Evolutionary conservation across 1,139 yeast species (phyloP).

Genomic region (Pichia sp.): DNA sequence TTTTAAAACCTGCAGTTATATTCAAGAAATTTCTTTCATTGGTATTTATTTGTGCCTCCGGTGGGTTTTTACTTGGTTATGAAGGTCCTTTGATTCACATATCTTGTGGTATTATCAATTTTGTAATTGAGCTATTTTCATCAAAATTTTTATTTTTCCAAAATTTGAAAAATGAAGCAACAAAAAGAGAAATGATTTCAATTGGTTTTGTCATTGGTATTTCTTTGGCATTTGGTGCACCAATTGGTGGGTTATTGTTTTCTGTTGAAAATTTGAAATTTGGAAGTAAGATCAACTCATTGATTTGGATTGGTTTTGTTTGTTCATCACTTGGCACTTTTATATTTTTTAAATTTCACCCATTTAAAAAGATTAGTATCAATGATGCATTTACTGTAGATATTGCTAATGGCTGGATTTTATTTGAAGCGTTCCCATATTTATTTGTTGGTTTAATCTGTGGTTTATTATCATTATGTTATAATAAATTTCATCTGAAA

Average conservation of each 20-base stretch:
- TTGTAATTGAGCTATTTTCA: constrained; percentile 31
- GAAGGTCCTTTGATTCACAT: constrained; percentile 94
- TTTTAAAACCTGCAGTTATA: constrained; percentile 44
- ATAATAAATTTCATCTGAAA: constrained; percentile 43
- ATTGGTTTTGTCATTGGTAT: constrained; percentile 94
- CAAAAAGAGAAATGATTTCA: constrained; percentile 56
- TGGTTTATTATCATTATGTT: constrained; percentile 56
- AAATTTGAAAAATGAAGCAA: constrained; percentile 50
- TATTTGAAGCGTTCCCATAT: constrained; percentile 64
- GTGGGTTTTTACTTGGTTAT: constrained; percentile 82
- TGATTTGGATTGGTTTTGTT: constrained; percentile 79
- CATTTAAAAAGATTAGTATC: constrained; percentile 51
- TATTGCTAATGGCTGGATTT: constrained; percentile 68
- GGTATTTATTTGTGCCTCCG: constrained; percentile 60
- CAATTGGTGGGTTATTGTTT: constrained; percentile 90
- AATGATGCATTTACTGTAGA: constrained; percentile 58
- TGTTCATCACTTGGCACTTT: constrained; percentile 72
- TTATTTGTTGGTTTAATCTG: constrained; percentile 60
- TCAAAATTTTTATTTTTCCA: constrained; percentile 18
- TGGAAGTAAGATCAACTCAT: constrained; percentile 53
- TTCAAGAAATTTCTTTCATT: constrained; percentile 48
- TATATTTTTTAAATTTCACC: constrained; percentile 52
- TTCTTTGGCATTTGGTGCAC: constrained; percentile 89
- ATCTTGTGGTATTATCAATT: constrained; percentile 58
- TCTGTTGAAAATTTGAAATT: constrained; percentile 69